Base-by-base conservation (phyloP, 305 asterid genomes). In the Fraxinus floribunda region DNA sequence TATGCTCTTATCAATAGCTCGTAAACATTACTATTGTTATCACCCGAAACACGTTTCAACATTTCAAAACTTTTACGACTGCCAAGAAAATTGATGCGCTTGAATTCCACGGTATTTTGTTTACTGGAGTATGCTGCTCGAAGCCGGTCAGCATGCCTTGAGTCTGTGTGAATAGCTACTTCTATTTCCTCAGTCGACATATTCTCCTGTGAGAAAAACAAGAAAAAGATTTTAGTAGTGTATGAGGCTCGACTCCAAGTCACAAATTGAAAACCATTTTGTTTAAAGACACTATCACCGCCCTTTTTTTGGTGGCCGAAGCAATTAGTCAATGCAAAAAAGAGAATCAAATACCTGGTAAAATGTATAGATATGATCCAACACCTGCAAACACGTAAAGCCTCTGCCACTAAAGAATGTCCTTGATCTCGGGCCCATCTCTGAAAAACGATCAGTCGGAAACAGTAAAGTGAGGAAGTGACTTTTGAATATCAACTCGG, bases 391-490 rank as follows among this genome's bases (percentile, higher is more conserved):
- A 84, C 98, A 91, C 0, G 93, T 93, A 75, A 95, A 95, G 38
- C 99, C 99, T 41, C 82, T 92, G 74, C 76, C 85, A 88, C 98
- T 94, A 88, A 95, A 94, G 88, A 89, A 93, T 26, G 98, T 93
- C 79, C 90, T 93, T 10, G 98, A 91, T 82, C 88, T 70, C 0
- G 98, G 99, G 78, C 98, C 99, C 87, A 90, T 90, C 91, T 95
- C 98, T 4, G 98, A 93, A 82, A 92, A 95, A 55, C 98, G 94
- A 87, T 95, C 99, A 35, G 91, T 89, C 5, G 99, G 99, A 87
- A 94, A 95, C 90, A 95, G 79, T 84, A 95, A 89, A 71, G 97
- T 95, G 75, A 95, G 83, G 84, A 93, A 90, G 89, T 92, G 93
- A 85, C 88, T 88, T 90, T 89, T 91, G 84, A 94, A 83, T 85